Base-by-base conservation (phyloP, 1,284 basidiomycete genomes). In the Waitea zeae region DNA sequence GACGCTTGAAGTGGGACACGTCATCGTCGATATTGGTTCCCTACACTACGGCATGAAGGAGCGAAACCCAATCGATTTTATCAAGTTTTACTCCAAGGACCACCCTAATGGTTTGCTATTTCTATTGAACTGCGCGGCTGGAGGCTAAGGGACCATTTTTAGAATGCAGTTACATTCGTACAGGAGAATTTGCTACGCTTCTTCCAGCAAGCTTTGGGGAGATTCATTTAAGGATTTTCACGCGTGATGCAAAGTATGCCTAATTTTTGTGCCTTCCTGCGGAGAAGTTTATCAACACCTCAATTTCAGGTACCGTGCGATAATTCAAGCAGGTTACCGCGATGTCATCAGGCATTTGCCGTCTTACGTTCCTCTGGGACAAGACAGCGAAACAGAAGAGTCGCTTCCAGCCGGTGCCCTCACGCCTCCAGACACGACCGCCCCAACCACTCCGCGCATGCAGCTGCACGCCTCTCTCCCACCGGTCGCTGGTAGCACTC, bases 11-110 rank as follows among this genome's bases (percentile, higher is more conserved):
- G 46, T 53, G 1, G 50, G 61, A 1, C 65, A 81, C 37, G 58
- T 86, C 20, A 66, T 77, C 24, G 76, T 84, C 19, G 65, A 74
- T 35, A 53, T 72, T 5, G 54, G 67, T 1, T 46, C 51, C 12
- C 62, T 83, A 58, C 81, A 84, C 46, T 74, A 80, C 43, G 81
- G 82, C 1, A 81, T 76, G 70, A 59, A 65, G 40, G 66, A 72
- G 36, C 52, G 59, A 42, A 81, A 80, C 44, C 81, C 82, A 1
- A 46, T 86, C 17, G 62, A 75, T 30, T 60, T 53, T 18, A 67
- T 82, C 37, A 67, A 61, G 44, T 86, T 84, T 46, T 86, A 82
- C 46, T 71, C 73, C 0, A 84, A 83, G 50, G 54, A 58, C n/a
- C 57, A 64, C 18, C 67, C 66, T 0, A 49, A 72, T 39, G 43